Base-by-base conservation (phyloP, 139 green algal genomes). In the Volvox africanus region DNA sequence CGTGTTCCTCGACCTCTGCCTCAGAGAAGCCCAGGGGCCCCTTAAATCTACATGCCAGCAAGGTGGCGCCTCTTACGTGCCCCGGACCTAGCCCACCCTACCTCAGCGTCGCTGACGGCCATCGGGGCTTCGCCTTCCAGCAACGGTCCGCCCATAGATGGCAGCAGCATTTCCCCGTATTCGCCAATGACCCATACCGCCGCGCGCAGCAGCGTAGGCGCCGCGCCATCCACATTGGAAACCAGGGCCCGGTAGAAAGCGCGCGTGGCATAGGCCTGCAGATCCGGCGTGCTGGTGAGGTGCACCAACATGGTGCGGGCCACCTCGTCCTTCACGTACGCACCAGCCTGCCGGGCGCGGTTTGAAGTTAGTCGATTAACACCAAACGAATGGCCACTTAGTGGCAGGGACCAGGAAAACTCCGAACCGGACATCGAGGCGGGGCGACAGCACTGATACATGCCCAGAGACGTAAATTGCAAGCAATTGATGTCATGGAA, bases 91-190 rank as follows among this genome's bases (percentile, higher is more conserved):
- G 9, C 44, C 44, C 11, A 28, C 65, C 65, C 93, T 36, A 98
- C 87, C 2, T 98, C 97, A 0, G 55, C 73, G 80, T 96, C 93
- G 32, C 82, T 90, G 19, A 94, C 61, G n/a, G 61, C 36, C 75
- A 97, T 61, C 9, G 92, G 35, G 62, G 93, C 61, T 92, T 99
- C 96, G 18, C 92, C 97, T 75, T 97, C 93, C 89, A 98, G 93
- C 92, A 97, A 88, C n/a, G 89, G 32, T 0, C 85, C 88, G 55
- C 61, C 92, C 78, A 81, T n/a, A 73, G 86, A 90, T 17, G 93
- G 67, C 68, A 97, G 80, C 89, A 99, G 95, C 94, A 98, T 95
- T 89, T 99, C 98, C 0, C 97, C 97, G 94, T 97, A 99, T 94
- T 98, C 98, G 78, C 98, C 98, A 12, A 99, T 87, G 80, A 91